A percentile compares a stretch with the other conserved stretches of the same genome.
Conservation (phyloP, 2,329 filamentous ascomycete genomes). For the Fusarium succisae region DNA sequence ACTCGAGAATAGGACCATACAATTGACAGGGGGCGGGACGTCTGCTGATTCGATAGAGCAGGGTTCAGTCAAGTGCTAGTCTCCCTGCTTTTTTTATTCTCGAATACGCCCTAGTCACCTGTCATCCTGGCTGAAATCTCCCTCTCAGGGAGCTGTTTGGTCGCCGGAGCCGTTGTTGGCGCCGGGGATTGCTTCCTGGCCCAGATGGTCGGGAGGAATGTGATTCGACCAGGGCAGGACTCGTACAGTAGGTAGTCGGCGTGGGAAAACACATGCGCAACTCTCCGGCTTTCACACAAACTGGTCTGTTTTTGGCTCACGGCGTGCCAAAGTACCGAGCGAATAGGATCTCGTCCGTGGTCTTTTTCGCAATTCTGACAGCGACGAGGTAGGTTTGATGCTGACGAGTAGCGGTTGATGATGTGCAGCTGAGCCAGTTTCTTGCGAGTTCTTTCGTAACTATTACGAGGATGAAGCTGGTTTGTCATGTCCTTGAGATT, state of each 20-base stretch:
- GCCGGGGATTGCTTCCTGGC: conserved; percentile 41
- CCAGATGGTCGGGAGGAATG: conserved; percentile 44
- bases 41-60: conserved; percentile 29
- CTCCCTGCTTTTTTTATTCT: conserved; percentile 42
- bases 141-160: conserved; percentile 40
- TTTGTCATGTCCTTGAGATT: conserved; percentile 5
- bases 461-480: conserved; percentile 24
- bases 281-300: conserved; percentile 26
- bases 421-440: conserved; percentile 8
- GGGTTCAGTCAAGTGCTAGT: conserved; percentile 17
- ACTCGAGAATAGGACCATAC: conserved; percentile 21
- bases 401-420: conserved; percentile 32
- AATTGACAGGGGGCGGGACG: conserved; percentile 25
- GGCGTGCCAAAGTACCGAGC: conserved; percentile 39
- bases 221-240: conserved; percentile 38
- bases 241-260: background rate
- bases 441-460: background rate
- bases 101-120: conserved; percentile 36
- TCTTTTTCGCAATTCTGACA: conserved; percentile 26
- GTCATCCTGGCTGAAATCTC: conserved; percentile 31
- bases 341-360: conserved; percentile 35
- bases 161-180: conserved; percentile 36
- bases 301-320: conserved; percentile 27
- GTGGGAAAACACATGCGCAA: conserved; percentile 23
- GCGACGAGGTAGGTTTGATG: conserved; percentile 26